Percentiles rank a stretch among this genome's conserved stretches.
phyloP scores from a whole-genome alignment of 2,329 filamentous ascomycete species.

The Hypocreales sp. region DNA sequence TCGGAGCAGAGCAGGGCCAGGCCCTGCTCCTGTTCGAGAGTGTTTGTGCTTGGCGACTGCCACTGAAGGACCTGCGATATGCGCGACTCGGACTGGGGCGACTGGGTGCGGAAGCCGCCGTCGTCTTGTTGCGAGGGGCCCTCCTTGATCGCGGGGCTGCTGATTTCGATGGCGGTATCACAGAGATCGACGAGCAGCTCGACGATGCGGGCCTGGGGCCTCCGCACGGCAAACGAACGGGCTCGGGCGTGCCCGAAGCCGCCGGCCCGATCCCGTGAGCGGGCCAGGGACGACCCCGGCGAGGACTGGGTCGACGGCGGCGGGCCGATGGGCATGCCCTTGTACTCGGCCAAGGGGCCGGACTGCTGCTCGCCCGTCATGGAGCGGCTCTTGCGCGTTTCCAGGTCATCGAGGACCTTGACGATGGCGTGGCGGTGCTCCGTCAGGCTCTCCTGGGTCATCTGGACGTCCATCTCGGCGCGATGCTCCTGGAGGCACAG shows the following conservation, averaged over 20 bases:
- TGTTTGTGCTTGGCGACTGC: constrained; percentile 87
- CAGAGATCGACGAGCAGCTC: constrained; percentile 90
- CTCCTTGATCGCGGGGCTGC: constrained; percentile 85
- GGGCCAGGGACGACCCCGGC: constrained; percentile 54
- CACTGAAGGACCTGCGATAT: constrained; percentile 92
- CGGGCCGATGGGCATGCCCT: constrained; percentile 71
- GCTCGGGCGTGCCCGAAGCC: constrained; percentile 68
- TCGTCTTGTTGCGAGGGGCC: constrained; percentile 42
- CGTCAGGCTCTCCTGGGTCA: constrained; percentile 79
- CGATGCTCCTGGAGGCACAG: constrained; percentile 89
- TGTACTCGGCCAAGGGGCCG: constrained; percentile 61
- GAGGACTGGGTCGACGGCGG: constrained; percentile 56
- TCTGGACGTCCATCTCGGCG: constrained; percentile 94
- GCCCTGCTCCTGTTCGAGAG: constrained; percentile 84
- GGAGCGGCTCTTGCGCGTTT: constrained; percentile 57
- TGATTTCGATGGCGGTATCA: constrained; percentile 91
- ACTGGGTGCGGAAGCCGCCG: constrained; percentile 80
- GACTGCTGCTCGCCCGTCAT: constrained; percentile 36
- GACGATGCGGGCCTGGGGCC: constrained; percentile 83
- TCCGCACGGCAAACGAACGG: constrained; percentile 78
- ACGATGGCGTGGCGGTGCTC: constrained; percentile 93
- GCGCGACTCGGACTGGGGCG: constrained; percentile 86
- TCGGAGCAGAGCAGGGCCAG: constrained; percentile 78
- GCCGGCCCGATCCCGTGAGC: constrained; percentile 57
- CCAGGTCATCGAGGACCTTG: constrained; percentile 82